phyloP scores from a whole-genome alignment of 495 filamentous ascomycete species.

The Xanthoparmelia taractica region DNA sequence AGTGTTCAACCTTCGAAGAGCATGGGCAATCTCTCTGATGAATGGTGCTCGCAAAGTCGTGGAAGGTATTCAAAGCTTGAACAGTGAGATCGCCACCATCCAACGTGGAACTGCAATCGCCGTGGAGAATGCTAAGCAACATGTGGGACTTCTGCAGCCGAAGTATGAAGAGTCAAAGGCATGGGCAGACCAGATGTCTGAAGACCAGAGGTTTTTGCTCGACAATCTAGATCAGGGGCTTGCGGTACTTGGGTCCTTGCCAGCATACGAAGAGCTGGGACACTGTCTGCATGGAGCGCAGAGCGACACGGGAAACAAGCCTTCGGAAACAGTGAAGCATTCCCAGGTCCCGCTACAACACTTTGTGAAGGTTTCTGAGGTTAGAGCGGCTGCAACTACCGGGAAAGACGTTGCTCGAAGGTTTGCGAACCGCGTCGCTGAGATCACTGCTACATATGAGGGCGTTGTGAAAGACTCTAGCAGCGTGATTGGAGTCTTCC shows the following conservation, averaged over 20 bases:
- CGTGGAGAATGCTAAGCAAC: constrained; percentile 70
- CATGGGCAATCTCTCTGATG: constrained; percentile 65
- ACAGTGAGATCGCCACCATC: constrained; percentile 63
- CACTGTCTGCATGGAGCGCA: constrained; percentile 27
- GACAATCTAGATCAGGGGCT: constrained; percentile 63
- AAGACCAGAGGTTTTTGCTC: constrained; percentile 60
- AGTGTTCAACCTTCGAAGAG: constrained; percentile 62
- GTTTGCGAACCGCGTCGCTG: constrained; percentile 47
- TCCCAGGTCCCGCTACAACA: constrained; percentile 52
- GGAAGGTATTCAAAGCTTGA: constrained; percentile 42
- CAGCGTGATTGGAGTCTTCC: constrained; percentile 20
- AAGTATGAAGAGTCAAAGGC: constrained; percentile 63
- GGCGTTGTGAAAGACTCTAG: constrained; percentile 45
- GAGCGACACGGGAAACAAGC: constrained; percentile 22
- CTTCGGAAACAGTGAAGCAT: constrained; percentile 28
- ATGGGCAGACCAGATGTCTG: constrained; percentile 62
- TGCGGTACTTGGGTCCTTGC: constrained; percentile 52
- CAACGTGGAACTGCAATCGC: constrained; percentile 66
- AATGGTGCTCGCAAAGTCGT: constrained; percentile 56
- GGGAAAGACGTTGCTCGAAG: constrained; percentile 40
- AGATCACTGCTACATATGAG: constrained; percentile 45
- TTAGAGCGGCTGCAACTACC: constrained; percentile 53
- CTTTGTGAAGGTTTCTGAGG: constrained; percentile 59
- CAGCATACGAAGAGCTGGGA: constrained; percentile 47
- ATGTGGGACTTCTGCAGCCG: constrained; percentile 63